Evolutionary conservation across 2,329 filamentous ascomycete genomes (phyloP).

Genomic region (Paracoccidioides brasiliensis): DNA sequence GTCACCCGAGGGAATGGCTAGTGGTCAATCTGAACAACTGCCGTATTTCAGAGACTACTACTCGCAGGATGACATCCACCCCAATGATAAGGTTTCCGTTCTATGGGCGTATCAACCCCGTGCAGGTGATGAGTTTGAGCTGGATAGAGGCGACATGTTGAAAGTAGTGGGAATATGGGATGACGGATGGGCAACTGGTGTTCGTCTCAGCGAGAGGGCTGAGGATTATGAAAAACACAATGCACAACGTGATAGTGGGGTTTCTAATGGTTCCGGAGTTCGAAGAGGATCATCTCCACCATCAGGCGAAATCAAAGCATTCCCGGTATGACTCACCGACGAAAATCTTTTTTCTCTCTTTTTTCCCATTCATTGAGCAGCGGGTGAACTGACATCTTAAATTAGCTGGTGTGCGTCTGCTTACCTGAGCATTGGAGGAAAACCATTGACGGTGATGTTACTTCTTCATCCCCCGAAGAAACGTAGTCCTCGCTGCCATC

Average conservation of each 20-base stretch:
- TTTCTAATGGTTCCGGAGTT: conserved; percentile 60
- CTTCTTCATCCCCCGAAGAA: conserved; percentile 9
- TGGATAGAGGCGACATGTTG: conserved; percentile 94
- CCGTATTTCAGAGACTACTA: conserved; percentile 99
- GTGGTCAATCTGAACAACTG: conserved; percentile 88
- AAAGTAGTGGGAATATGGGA: conserved; percentile 99
- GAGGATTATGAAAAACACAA: conserved; percentile 80
- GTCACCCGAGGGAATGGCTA: conserved; percentile 69
- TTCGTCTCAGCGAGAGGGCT: conserved; percentile 66
- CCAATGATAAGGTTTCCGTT: conserved; percentile 76
- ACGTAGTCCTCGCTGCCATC: conserved; percentile 10
- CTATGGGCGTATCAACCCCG: conserved; percentile 96
- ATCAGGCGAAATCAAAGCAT: conserved; percentile 85
- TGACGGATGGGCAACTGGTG: conserved; percentile 93
- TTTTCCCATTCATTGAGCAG: not conserved
- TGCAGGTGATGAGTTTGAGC: conserved; percentile 79
- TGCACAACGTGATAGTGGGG: conserved; percentile 79
- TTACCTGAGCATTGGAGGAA: conserved; percentile 92
- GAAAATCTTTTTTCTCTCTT: not conserved
- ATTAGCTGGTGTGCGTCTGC: conserved; percentile 73
- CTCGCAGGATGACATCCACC: conserved; percentile 88
- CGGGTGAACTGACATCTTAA: not conserved
- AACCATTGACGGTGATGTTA: conserved; percentile 73
- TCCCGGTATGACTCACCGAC: conserved; percentile 43
- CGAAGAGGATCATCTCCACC: conserved; percentile 45